Conservation (phyloP, 805 yeast species). For the Lipomyces orientalis region DNA sequence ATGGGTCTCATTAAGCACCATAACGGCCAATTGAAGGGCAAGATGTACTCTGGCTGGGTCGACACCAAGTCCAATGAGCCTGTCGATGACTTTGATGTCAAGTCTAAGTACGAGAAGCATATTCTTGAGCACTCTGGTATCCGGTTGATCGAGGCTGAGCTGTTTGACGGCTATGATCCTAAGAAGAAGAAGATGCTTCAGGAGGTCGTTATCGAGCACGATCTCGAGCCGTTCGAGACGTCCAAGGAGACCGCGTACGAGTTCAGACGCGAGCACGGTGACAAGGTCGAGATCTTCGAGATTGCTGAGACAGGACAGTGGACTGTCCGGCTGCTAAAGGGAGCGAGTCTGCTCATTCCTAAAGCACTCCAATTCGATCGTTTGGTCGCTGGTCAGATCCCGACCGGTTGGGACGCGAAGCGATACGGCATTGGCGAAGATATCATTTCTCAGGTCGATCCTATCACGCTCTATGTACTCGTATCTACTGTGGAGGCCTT, state of each 20-base stretch:
- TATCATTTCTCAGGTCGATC: constrained; percentile 91
- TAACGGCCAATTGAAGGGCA: constrained; percentile 79
- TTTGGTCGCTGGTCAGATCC: constrained; percentile 87
- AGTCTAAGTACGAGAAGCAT: constrained; percentile 85
- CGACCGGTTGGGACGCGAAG: constrained; percentile 97
- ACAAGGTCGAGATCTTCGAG: constrained; percentile 88
- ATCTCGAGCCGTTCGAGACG: constrained; percentile 92
- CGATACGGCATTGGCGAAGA: constrained; percentile 96
- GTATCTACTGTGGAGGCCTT: constrained; percentile 96
- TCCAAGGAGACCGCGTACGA: constrained; percentile 95
- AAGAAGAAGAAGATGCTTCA: constrained; percentile 90
- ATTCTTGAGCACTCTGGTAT: constrained; percentile 95
- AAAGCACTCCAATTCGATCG: constrained; percentile 72
- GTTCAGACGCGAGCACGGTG: constrained; percentile 92
- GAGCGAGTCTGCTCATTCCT: constrained; percentile 89
- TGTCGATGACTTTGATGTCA: constrained; percentile 92
- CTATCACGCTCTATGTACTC: constrained; percentile 87
- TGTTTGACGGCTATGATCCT: constrained; percentile 94
- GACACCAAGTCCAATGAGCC: constrained; percentile 92
- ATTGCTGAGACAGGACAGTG: constrained; percentile 89
- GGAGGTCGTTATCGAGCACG: constrained; percentile 96
- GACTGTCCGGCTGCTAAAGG: constrained; percentile 88
- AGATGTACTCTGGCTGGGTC: constrained; percentile 96
- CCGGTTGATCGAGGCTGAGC: constrained; percentile 93
- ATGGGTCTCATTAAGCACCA: constrained; percentile 97